phyloP scores from a whole-genome alignment of 2,329 filamentous ascomycete genomes.

The Botryotinia narcissicola region DNA sequence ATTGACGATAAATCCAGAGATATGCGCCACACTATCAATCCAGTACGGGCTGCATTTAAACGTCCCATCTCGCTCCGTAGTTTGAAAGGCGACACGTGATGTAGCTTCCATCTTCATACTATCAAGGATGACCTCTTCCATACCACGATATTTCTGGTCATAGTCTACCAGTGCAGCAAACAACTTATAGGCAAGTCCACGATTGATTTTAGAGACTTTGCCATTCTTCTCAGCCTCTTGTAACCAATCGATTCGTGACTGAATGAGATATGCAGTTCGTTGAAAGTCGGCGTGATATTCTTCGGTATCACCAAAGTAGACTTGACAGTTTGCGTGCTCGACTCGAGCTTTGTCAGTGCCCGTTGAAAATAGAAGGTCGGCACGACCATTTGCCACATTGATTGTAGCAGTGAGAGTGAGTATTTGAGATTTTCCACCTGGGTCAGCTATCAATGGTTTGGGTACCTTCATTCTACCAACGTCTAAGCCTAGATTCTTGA shows the following conservation, averaged over 20 bases:
- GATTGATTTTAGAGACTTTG: constrained; percentile 68
- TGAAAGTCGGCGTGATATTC: constrained; percentile 14
- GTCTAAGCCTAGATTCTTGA: constrained; percentile 50
- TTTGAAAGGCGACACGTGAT: constrained; percentile 48
- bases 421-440: constrained; percentile 28
- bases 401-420: constrained; percentile 60
- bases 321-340: constrained; percentile 16
- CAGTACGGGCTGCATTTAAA: constrained; percentile 57
- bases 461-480: constrained; percentile 65
- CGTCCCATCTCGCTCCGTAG: constrained; percentile 46
- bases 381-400: constrained; percentile 53
- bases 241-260: constrained; percentile 19
- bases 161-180: constrained; percentile 59
- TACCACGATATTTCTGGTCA: constrained; percentile 52
- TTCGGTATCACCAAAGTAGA: constrained; percentile 16
- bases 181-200: constrained; percentile 68
- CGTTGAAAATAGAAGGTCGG: constrained; percentile 57
- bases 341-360: constrained; percentile 39
- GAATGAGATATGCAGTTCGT: constrained; percentile 20
- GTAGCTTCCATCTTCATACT: constrained; percentile 49
- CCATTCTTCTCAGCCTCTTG: constrained; percentile 19
- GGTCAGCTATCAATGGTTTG: constrained; percentile 62
- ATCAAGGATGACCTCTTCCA: constrained; percentile 56
- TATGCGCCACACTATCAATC: constrained; percentile 58
- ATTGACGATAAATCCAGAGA: constrained; percentile 61